phyloP scores from a whole-genome alignment of 106 monocot genomes.

The Hemerocallis citrina region DNA sequence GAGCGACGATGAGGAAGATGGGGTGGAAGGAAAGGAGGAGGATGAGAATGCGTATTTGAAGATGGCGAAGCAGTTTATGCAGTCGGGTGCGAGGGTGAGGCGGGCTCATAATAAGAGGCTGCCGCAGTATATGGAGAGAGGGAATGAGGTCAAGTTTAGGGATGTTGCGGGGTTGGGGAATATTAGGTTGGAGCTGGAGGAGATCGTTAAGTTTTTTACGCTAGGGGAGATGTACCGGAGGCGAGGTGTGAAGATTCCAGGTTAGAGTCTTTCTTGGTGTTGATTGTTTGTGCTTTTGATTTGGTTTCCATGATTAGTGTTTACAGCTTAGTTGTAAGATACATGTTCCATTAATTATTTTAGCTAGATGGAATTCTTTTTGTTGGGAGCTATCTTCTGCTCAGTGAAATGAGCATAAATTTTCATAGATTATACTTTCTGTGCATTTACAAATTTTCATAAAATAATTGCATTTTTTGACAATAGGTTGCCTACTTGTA shows the following conservation, averaged over 20 bases:
- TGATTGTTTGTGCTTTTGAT: no score
- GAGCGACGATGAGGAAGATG: slow-evolving; percentile 33
- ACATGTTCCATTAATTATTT: no score
- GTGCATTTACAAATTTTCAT: no score
- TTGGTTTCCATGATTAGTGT: no score
- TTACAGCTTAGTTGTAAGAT: no score
- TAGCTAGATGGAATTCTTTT: no score
- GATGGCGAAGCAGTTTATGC: slow-evolving; percentile 80
- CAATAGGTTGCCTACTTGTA: no score
- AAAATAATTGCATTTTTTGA: no score
- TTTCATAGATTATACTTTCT: no score
- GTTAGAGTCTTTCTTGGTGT: slow-evolving; percentile 17
- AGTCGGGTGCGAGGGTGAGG: slow-evolving; percentile 70
- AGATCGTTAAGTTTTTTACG: slow-evolving; percentile 89
- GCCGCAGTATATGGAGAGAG: slow-evolving; percentile 78
- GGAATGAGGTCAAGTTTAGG: slow-evolving; percentile 63
- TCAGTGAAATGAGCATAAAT: no score
- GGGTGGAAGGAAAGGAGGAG: slow-evolving; percentile 33
- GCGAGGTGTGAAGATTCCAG: slow-evolving; percentile 84
- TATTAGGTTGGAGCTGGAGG: slow-evolving; percentile 82
- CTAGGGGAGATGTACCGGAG: slow-evolving; percentile 74
- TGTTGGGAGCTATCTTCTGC: no score
- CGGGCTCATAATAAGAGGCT: slow-evolving; percentile 41
- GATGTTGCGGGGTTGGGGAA: slow-evolving; percentile 93
- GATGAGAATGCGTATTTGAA: slow-evolving; percentile 72